Evolutionary conservation across 2,329 filamentous ascomycete genomes (phyloP), one percentile per base, ranked within the genome.

Genomic region (Escovopsis sp.): DNA sequence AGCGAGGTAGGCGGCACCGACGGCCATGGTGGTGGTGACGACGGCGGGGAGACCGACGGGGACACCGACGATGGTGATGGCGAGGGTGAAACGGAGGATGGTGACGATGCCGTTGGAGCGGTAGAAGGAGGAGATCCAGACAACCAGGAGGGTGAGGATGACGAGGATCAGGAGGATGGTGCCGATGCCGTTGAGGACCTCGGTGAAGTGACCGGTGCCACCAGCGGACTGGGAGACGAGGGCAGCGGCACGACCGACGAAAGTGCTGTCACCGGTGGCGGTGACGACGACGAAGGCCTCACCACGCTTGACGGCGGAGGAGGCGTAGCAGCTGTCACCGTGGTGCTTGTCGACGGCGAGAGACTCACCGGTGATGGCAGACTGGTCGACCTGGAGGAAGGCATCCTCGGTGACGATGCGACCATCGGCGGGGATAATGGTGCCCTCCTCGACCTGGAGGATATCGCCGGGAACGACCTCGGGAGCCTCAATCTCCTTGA

Each of bases 21-120:
- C 85, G 56, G 85, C 85, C 84, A 93, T 90, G 54, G 85, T 93
- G 48, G 85, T 93, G 50, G 86, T 93, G 41, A 92, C 84, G 63
- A 93, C 85, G 48, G 83, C 85, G 41, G 85, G 85, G 45, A 93
- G 82, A 77, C 85, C 85, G 61, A 93, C 85, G 36, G 85, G 85
- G 18, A 93, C 85, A 71, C 85, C 85, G 42, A 92, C 82, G 45
- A 93, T 88, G 49, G 83, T 90, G 49, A 93, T 87, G 45, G 81
- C 84, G 31, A 93, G 70, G 37, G 85, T 90, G 64, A 85, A 90
- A 45, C 81, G 70, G 33, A 93, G 75, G 40, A 93, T 92, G 5
- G 62, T 60, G 43, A 87, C 76, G 43, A 90, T 92, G 39, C 56
- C 58, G 60, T 88, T 87, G 52, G 80, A 87, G 40, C 85, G 79